Base-by-base conservation (phyloP, 352 stramenopile species). In the Phytophthora ramorum region DNA sequence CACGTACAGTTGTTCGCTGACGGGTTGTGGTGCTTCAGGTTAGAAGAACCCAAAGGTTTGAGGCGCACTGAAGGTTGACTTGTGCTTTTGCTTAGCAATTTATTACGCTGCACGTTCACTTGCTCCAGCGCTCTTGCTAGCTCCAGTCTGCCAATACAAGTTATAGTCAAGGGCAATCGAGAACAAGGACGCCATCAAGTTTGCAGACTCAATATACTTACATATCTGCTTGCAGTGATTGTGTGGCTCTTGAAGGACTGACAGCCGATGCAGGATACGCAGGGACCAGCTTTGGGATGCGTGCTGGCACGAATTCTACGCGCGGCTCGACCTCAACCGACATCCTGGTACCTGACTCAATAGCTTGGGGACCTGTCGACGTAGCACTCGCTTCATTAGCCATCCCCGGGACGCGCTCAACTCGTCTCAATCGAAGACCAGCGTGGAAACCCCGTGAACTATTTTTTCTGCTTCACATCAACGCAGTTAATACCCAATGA, bases 121-220 rank as follows among this genome's bases (percentile, higher is more conserved):
- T 74, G 49, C 50, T 81, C 64, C 24, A 85, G 43, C 16, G 73
- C 73, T 55, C 48, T 79, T 35, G 71, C 58, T 9, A 85, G 48
- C 48, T 71, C 66, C 20, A 85, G 30, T 20, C 76, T 85, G 44
- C 8, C n/a, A 44, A 52, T 41, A 56, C 2, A 12, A 43, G 35
- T 20, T 24, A 44, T 0, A 60, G 40, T 5, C 30, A 49, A 10
- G 7, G 47, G 10, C 43, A 32, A 35, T 6, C 19, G 14, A 44
- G 13, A 4, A 28, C 2, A 28, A 6, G 26, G 26, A 32, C 26
- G 38, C n/a, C 30, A 32, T 3, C 3, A 7, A 24, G 43, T 4
- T 3, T 48, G 10, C 16, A 24, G 13, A 4, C 12, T 12, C 10
- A 22, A 2, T 3, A 44, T 59, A 55, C 58, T 55, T 55, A 67